These are phyloP conservation scores for Sporobolomyces pararoseus DNA, from an alignment of 768 basidiomycete genomes.

Conservation along the genomic window DNA sequence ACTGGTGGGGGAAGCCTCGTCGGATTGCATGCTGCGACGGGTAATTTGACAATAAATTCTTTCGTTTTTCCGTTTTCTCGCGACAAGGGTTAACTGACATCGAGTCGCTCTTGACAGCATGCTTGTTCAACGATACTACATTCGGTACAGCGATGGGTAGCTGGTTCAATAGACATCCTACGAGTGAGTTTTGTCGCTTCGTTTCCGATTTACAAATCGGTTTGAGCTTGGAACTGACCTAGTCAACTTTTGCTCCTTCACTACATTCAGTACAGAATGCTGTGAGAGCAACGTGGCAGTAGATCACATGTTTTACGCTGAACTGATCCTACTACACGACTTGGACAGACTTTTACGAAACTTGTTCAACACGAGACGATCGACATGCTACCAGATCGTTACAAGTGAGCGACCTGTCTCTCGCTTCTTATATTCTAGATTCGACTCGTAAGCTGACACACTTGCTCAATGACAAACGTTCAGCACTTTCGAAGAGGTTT, in stretches of 20 bases:
- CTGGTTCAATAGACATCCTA: slow-evolving; percentile 18
- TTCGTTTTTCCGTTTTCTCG: not conserved
- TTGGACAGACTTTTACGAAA: slow-evolving; percentile 48
- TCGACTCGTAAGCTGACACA: not conserved
- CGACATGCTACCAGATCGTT: slow-evolving; percentile 48
- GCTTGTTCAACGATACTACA: slow-evolving; percentile 47
- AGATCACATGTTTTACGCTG: too few species aligned
- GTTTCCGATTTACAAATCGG: too few species aligned
- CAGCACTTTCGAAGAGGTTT: slow-evolving; percentile 49
- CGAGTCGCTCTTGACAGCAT: slow-evolving; percentile 31
- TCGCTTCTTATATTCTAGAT: not conserved
- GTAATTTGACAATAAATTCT: too few species aligned
- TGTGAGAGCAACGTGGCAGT: too few species aligned
- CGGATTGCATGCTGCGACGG: slow-evolving; percentile 49
- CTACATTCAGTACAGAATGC: slow-evolving; percentile 45
- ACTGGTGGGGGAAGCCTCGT: slow-evolving; percentile 49
- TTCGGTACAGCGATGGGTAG: slow-evolving; percentile 49
- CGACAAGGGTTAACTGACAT: not conserved
- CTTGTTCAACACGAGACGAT: slow-evolving; percentile 49
- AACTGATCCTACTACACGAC: not conserved
- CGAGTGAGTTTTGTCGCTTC: not conserved
- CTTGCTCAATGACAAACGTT: too few species aligned
- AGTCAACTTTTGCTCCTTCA: not conserved
- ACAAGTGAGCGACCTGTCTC: slow-evolving; percentile 45
- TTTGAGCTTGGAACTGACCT: not conserved